Evolutionary conservation across 2,329 filamentous ascomycete genomes (phyloP).

Genomic region (Diplodia mutila): DNA sequence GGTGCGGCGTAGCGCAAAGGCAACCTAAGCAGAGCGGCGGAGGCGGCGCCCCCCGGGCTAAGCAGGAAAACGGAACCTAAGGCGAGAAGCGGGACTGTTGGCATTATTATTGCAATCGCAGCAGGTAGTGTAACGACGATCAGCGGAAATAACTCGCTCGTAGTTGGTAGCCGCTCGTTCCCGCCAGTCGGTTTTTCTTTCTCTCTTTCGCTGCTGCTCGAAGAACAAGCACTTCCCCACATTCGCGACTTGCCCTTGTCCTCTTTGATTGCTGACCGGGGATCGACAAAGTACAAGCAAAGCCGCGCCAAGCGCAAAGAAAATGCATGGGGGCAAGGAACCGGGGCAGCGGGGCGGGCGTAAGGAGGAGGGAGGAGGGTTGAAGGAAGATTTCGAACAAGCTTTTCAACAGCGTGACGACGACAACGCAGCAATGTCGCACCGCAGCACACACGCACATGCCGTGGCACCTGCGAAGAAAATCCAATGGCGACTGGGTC

Average conservation of each 20-base stretch:
- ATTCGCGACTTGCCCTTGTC: not conserved
- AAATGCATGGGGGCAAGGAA: not conserved
- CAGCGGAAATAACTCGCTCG: slow-evolving; percentile 1
- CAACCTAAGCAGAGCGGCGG: too few relatives aligned
- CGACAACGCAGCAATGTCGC: not conserved
- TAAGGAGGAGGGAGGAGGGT: not conserved
- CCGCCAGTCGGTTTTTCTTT: not conserved
- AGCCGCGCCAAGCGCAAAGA: not conserved
- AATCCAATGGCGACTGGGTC: not conserved
- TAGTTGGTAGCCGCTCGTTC: not conserved
- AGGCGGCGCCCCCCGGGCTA: not conserved
- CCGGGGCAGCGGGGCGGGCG: not conserved
- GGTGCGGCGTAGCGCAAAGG: not conserved
- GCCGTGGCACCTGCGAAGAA: not conserved
- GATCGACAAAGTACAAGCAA: not conserved
- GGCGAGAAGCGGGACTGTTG: not conserved
- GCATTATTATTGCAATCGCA: not conserved
- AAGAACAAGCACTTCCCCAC: not conserved
- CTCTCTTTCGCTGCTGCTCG: not conserved
- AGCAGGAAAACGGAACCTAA: not conserved
- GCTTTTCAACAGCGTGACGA: not conserved
- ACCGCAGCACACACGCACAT: not conserved
- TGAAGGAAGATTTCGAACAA: not conserved
- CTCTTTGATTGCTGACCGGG: not conserved
- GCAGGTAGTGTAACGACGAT: not conserved